These are phyloP conservation scores for Cercophora samala DNA, from an alignment of 495 filamentous ascomycete genomes.

Conservation along the genomic window DNA sequence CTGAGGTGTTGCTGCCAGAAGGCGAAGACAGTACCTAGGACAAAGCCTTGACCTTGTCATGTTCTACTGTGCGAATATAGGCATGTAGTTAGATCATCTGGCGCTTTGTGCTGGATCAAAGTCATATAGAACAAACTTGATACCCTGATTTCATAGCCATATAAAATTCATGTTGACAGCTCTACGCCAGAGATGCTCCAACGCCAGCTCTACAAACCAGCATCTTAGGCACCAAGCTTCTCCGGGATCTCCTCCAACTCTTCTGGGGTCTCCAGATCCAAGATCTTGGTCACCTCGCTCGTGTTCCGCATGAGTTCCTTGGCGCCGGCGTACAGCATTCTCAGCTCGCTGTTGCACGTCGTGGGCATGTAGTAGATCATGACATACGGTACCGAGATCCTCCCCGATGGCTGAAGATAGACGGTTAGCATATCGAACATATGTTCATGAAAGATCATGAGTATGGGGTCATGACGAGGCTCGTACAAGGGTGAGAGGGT, in stretches of 20 bases:
- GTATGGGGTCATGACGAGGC: background rate
- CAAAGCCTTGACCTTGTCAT: background rate
- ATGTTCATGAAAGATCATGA: background rate
- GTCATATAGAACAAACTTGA: background rate
- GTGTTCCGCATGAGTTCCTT: conserved; percentile 93
- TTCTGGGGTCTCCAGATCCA: conserved; percentile 73
- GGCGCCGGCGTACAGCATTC: conserved; percentile 93
- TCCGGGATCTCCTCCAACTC: conserved; percentile 72
- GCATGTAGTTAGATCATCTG: background rate
- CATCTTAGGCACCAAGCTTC: conserved; percentile 51
- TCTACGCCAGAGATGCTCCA: background rate
- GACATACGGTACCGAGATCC: conserved; percentile 68
- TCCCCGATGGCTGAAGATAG: conserved; percentile 40
- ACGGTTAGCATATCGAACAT: background rate
- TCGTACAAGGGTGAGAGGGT: conserved; percentile 77
- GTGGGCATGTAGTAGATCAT: conserved; percentile 88
- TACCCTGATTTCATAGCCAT: background rate
- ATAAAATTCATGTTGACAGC: background rate
- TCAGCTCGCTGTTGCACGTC: conserved; percentile 76
- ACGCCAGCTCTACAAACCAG: background rate
- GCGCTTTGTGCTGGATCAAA: background rate
- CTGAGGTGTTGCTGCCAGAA: conserved; percentile 37
- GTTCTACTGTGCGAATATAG: too few species aligned
- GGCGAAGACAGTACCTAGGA: conserved; percentile 16
- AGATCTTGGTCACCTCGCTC: conserved; percentile 74